These are phyloP conservation scores for Tympanopsis confertula DNA, from an alignment of 2,329 filamentous ascomycete species.

Conservation along the genomic window DNA sequence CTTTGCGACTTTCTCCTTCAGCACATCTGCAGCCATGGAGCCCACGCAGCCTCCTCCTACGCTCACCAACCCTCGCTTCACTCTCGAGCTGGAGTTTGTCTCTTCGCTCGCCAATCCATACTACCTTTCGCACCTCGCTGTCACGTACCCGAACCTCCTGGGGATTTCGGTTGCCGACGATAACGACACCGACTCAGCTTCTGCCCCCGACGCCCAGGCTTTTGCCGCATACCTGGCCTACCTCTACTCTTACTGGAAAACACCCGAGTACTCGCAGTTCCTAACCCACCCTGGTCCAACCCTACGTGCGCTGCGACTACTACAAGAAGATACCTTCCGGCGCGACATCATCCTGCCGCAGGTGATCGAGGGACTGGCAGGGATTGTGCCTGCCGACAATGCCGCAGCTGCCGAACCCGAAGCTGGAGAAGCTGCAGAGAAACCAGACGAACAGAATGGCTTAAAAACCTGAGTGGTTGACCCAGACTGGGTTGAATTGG, in stretches of 20 bases:
- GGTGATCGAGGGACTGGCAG: slow-evolving; percentile 32
- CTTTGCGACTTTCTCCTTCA: no score
- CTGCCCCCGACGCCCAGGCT: slow-evolving; percentile 23
- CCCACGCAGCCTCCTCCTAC: slow-evolving; percentile 20
- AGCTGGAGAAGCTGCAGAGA: no score
- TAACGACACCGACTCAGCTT: background rate
- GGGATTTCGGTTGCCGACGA: slow-evolving; percentile 6
- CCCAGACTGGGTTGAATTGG: no score
- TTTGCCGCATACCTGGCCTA: slow-evolving; percentile 53
- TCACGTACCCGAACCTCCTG: slow-evolving; percentile 30
- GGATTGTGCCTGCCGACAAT: slow-evolving; percentile 11
- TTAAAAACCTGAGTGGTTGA: no score
- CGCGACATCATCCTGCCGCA: slow-evolving; percentile 46
- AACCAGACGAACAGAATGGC: no score
- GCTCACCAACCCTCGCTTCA: slow-evolving; percentile 29
- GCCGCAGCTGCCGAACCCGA: slow-evolving; percentile 7
- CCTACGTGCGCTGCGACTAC: slow-evolving; percentile 43
- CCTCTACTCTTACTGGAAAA: slow-evolving; percentile 48
- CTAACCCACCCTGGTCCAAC: slow-evolving; percentile 52
- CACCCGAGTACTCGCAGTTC: slow-evolving; percentile 47
- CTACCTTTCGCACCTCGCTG: slow-evolving; percentile 33
- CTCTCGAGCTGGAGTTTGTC: slow-evolving; percentile 34
- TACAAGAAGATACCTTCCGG: slow-evolving; percentile 51
- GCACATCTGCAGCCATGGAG: no score
- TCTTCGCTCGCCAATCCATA: slow-evolving; percentile 32